Percentiles rank a stretch among this genome's conserved stretches.
phyloP scores from a whole-genome alignment of 2,329 filamentous ascomycete species.

The Chaetomium olivaceum region DNA sequence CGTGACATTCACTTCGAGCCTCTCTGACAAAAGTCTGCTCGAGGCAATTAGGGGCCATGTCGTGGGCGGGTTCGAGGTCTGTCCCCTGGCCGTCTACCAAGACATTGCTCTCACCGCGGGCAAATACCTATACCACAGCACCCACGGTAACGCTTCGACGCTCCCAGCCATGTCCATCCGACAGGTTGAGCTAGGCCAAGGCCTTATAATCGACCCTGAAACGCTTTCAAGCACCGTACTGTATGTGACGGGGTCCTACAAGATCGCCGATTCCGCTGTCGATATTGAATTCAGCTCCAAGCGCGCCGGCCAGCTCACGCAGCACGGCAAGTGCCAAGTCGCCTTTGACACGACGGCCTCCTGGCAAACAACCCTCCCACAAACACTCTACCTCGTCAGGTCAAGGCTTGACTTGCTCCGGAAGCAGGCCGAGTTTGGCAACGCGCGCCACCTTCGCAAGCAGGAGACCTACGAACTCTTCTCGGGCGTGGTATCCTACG shows the following conservation, averaged over 20 bases:
- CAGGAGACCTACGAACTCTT: neutral
- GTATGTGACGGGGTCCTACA: neutral
- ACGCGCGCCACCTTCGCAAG: neutral
- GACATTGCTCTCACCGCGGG: slow-evolving; percentile 1
- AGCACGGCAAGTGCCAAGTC: neutral
- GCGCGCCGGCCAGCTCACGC: neutral
- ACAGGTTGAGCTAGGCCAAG: neutral
- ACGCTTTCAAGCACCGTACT: neutral
- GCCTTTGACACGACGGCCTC: neutral
- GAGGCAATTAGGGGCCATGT: neutral
- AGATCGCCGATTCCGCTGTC: neutral
- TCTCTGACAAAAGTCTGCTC: neutral
- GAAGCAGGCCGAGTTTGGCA: neutral
- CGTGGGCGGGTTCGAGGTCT: slow-evolving; percentile 2
- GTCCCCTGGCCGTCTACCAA: neutral
- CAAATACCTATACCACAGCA: neutral
- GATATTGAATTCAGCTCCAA: neutral
- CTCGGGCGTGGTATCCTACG: slow-evolving; percentile 2
- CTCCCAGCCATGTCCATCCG: neutral
- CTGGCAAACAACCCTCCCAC: neutral
- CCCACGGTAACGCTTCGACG: neutral
- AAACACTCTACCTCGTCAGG: slow-evolving; percentile 2
- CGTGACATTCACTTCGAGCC: neutral
- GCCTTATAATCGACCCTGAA: neutral
- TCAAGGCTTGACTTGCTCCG: neutral